Percentiles rank a stretch among this genome's conserved stretches.
These are phyloP conservation scores for Picea sitchensis DNA, from an alignment of 75 land plant species.

Conservation along the genomic window DNA sequence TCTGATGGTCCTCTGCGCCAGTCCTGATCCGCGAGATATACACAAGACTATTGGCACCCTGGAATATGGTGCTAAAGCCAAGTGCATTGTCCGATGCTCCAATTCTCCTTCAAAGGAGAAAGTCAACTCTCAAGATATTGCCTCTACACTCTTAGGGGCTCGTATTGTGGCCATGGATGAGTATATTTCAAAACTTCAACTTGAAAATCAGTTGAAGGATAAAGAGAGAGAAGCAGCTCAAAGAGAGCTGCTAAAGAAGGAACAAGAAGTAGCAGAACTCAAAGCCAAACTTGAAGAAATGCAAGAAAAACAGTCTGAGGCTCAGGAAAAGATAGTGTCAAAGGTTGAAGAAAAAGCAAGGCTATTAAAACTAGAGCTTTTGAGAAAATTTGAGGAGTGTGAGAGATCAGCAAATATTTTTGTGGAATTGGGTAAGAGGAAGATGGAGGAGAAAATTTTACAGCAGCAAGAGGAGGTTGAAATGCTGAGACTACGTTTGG, in stretches of 20 bases:
- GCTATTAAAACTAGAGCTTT: conserved; percentile 37
- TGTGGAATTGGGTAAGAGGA: conserved; percentile 45
- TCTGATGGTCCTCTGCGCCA: conserved; percentile 86
- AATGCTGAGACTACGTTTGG: conserved; percentile 54
- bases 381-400: conserved; percentile 43
- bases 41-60: conserved; percentile 82
- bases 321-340: conserved; percentile 36
- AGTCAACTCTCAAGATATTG: conserved; percentile 25
- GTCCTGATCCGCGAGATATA: conserved; percentile 85
- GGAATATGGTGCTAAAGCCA: conserved; percentile 94
- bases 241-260: conserved; percentile 52
- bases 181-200: conserved; percentile 68
- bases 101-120: conserved; percentile 53
- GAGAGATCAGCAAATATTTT: conserved; percentile 37
- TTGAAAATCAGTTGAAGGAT: conserved; percentile 67
- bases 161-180: conserved; percentile 77
- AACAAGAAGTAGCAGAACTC: conserved; percentile 62
- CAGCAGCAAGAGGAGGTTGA: conserved; percentile 72
- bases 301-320: conserved; percentile 34
- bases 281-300: conserved; percentile 36
- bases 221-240: conserved; percentile 60
- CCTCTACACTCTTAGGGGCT: conserved; percentile 56
- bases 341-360: conserved; percentile 48
- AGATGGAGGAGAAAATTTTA: conserved; percentile 64
- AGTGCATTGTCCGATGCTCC: conserved; percentile 78